Evolutionary conservation across 2,329 filamentous ascomycete genomes (phyloP).

Genomic region (Graphiopsis chlorocephala): DNA sequence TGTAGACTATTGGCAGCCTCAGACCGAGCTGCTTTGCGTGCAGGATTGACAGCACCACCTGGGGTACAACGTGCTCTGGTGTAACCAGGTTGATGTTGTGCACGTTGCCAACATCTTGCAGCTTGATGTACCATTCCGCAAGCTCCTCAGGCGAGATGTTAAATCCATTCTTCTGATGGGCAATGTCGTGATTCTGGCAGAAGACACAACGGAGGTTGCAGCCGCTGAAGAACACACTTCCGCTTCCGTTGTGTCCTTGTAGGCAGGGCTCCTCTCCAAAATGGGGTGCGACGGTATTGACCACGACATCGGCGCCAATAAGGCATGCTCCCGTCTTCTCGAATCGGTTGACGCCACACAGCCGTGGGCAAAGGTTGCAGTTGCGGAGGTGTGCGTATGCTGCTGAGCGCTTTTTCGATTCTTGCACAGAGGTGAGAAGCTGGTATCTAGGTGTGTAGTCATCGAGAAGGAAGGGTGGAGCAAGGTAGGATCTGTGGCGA

Average conservation of each 20-base stretch:
- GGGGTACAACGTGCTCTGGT: conserved; percentile 81
- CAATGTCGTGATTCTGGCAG: conserved; percentile 81
- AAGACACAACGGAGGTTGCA: conserved; percentile 73
- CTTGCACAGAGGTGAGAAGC: conserved; percentile 64
- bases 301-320: conserved; percentile 70
- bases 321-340: conserved; percentile 75
- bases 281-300: conserved; percentile 82
- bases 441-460: conserved; percentile 73
- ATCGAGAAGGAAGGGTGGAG: conserved; percentile 67
- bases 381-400: conserved; percentile 74
- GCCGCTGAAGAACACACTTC: conserved; percentile 77
- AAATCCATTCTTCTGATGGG: conserved; percentile 77
- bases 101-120: conserved; percentile 75
- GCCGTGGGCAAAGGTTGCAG: conserved; percentile 77
- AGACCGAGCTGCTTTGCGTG: conserved; percentile 69
- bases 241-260: conserved; percentile 76
- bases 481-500: conserved; percentile 39
- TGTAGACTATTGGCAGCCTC: conserved; percentile 74
- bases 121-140: conserved; percentile 77
- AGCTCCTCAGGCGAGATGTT: conserved; percentile 76
- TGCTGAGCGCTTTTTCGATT: conserved; percentile 67
- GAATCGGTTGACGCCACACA: conserved; percentile 77
- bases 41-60: conserved; percentile 74
- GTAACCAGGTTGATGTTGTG: conserved; percentile 90
- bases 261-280: conserved; percentile 83